Evolutionary conservation across 441 rosid genomes (phyloP), one percentile per base, ranked within the genome.

Genomic region (Populus trichocarpa): DNA sequence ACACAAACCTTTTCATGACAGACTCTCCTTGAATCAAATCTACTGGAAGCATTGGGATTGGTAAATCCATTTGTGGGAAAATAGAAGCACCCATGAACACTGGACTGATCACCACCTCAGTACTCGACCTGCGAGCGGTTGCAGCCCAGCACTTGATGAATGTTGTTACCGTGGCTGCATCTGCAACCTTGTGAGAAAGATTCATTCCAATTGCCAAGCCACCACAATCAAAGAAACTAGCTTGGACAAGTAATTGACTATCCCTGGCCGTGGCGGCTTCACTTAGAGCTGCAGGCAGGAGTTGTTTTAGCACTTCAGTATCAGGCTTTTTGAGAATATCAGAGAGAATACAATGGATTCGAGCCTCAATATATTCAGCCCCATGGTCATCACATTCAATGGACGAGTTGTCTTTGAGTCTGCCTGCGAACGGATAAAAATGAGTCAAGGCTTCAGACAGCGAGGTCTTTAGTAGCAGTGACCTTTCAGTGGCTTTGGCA

Each of bases 371-470:
- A 77, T 76, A 92, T 40, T 81, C 82, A 23, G 70, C 89, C 6
- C 93, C 91, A 0, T 76, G 25, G 26, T 90, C 90, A 9, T 75
- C 70, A n/a, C 95, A 90, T 7, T 83, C 79, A 16, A 90, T 81
- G 59, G 79, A 81, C 42, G 40, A 18, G 78, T 84, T 83, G 59
- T 84, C 90, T 66, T 66, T 78, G 65, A 86, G 36, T 30, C 78
- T 79, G 25, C 91, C 89, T 2, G 89, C 89, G 18, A 83, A 30
- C 1, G 87, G 86, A 77, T 80, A 86, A 28, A 83, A 85, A 12
- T n/a, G 78, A 40, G 82, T 71, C 25, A 84, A 13, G 12, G 79
- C 32, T 8, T 84, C 71, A 6, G 87, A 84, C 2, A 84, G 57
- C 0, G 85, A 86, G 8, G 61, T 11, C 74, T 84, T 80, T 1